Evolutionary conservation across 1,139 yeast species (phyloP).

Genomic region (Ogataea hybrid): DNA sequence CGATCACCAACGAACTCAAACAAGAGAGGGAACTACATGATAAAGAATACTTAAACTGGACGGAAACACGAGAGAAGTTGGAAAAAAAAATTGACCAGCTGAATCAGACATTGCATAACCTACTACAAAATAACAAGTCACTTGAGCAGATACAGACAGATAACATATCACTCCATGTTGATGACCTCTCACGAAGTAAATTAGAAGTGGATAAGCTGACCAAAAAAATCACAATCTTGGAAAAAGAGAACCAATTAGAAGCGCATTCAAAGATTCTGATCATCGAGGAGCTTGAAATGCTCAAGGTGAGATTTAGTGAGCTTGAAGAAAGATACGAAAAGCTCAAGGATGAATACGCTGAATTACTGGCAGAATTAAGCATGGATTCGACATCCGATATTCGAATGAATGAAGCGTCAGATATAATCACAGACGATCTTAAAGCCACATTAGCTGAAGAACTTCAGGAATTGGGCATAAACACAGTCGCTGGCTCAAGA

Average conservation of each 20-base stretch:
- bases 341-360: conserved; percentile 30
- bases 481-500: conserved; percentile 12
- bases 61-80: conserved; percentile 20
- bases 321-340: conserved; percentile 28
- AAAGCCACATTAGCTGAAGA: conserved; percentile 20
- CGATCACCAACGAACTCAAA: conserved; percentile 24
- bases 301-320: conserved; percentile 42
- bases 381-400: conserved; percentile 7
- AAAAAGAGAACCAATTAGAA: conserved; percentile 47
- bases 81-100: conserved; percentile 12
- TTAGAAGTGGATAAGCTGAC: conserved; percentile 39
- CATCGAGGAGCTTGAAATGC: conserved; percentile 53
- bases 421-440: conserved; percentile 4
- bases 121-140: conserved; percentile 13
- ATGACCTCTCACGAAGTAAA: conserved; percentile 22
- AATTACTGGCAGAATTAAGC: conserved; percentile 23
- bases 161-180: conserved; percentile 12
- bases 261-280: conserved; percentile 48
- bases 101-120: conserved; percentile 12
- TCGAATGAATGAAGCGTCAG: conserved; percentile 8
- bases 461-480: conserved; percentile 10
- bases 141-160: conserved; percentile 13
- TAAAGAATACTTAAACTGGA: conserved; percentile 29
- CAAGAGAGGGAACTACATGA: conserved; percentile 33
- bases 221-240: conserved; percentile 44